These are phyloP conservation scores for Prunus salicina DNA, from an alignment of 306 rosid genomes.

Conservation along the genomic window DNA sequence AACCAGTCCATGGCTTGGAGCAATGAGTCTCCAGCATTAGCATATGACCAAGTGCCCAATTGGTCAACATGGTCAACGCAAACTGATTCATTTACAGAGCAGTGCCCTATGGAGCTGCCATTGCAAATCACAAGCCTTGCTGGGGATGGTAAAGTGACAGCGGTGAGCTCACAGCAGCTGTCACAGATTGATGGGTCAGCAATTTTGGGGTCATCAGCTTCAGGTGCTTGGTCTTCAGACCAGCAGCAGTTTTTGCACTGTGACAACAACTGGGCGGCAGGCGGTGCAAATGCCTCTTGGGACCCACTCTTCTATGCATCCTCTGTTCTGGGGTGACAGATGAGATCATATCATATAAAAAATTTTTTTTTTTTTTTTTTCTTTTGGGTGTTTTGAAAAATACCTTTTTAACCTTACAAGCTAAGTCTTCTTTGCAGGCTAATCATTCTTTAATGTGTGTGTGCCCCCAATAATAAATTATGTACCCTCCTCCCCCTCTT, in stretches of 20 bases:
- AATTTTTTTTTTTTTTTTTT: not conserved
- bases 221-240: conserved; percentile 3
- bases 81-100: not conserved
- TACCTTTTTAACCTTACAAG: not conserved
- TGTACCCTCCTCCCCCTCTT: not conserved
- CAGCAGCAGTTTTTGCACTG: conserved; percentile 7
- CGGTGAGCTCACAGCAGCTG: not conserved
- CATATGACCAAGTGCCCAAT: not conserved
- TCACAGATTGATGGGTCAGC: conserved; percentile 3
- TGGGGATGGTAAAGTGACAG: not conserved
- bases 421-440: not conserved
- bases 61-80: not conserved
- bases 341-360: no score
- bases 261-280: conserved; percentile 7
- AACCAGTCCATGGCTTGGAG: not conserved
- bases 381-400: not conserved
- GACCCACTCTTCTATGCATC: conserved; percentile 4
- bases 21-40: not conserved
- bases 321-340: conserved; percentile 8
- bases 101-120: conserved; percentile 5
- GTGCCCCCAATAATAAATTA: not conserved
- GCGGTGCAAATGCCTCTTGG: not conserved
- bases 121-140: not conserved
- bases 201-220: not conserved
- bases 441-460: not conserved